A percentile compares a stretch with the other conserved stretches of the same genome.
Conservation (phyloP, 768 basidiomycete genomes). For the Leccinum obscurum region DNA sequence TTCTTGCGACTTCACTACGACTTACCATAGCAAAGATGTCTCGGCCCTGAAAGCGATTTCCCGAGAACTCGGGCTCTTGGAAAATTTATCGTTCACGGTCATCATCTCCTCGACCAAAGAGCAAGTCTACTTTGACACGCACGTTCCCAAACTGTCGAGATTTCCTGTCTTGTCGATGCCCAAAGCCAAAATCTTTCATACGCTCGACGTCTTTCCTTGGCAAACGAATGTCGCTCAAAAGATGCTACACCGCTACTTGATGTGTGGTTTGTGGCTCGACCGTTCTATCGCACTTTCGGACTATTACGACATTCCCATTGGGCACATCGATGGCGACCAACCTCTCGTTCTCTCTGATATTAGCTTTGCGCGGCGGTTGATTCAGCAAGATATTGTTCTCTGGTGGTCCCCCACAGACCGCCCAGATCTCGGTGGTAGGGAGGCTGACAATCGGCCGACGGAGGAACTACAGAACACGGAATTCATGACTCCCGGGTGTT, state of each 20-base stretch:
- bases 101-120: conserved; percentile 88
- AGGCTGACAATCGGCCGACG: conserved; percentile 75
- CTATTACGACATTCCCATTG: conserved; percentile 91
- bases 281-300: conserved; percentile 76
- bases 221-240: conserved; percentile 78
- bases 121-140: conserved; percentile 75
- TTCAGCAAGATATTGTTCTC: conserved; percentile 85
- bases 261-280: conserved; percentile 77
- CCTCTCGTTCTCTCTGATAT: conserved; percentile 88
- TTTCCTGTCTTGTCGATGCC: conserved; percentile 90
- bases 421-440: conserved; percentile 92
- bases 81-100: conserved; percentile 71
- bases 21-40: conserved; percentile 76
- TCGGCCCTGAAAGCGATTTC: conserved; percentile 86
- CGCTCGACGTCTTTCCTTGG: conserved; percentile 86
- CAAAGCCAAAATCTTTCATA: conserved; percentile 72
- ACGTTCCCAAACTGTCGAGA: conserved; percentile 67
- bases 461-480: conserved; percentile 86
- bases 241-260: conserved; percentile 83
- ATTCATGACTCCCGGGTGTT: conserved; percentile 81
- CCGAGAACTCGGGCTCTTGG: conserved; percentile 76
- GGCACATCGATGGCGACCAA: conserved; percentile 90
- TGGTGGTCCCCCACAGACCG: conserved; percentile 95
- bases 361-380: conserved; percentile 83
- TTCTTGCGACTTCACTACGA: conserved; percentile 57